These are phyloP conservation scores for Sherardia arvensis DNA, from an alignment of 257 asterid species.

Conservation along the genomic window DNA sequence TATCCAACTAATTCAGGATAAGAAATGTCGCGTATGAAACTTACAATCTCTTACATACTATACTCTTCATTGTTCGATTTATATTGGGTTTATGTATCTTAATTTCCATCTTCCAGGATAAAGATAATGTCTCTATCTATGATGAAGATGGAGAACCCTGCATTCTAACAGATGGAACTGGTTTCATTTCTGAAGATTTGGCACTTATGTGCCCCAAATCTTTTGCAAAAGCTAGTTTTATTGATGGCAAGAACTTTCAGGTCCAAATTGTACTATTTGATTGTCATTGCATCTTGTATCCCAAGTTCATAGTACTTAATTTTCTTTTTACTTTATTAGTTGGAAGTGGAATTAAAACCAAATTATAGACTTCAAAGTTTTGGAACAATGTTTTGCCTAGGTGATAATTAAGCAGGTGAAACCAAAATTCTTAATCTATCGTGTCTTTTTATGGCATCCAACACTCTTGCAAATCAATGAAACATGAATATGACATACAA, in stretches of 20 bases:
- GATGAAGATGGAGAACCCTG: conserved; percentile 57
- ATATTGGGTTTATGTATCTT: neutral
- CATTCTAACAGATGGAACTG: conserved; percentile 86
- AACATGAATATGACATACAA: neutral
- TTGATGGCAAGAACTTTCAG: conserved; percentile 32
- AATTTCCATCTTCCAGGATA: conserved; percentile 34
- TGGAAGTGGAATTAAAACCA: neutral
- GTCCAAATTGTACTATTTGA: conserved; percentile 17
- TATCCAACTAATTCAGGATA: conserved; percentile 44
- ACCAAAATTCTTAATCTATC: neutral
- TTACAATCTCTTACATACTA: conserved; percentile 4
- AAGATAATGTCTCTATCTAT: conserved; percentile 22
- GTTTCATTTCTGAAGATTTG: conserved; percentile 72
- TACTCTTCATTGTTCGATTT: neutral
- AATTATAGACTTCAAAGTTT: neutral
- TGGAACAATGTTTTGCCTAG: neutral
- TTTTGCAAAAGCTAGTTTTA: conserved; percentile 31
- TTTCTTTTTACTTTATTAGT: neutral
- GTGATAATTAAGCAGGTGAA: neutral
- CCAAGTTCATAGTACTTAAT: neutral
- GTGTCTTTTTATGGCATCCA: neutral
- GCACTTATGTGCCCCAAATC: conserved; percentile 57
- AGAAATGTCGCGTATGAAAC: conserved; percentile 45
- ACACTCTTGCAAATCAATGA: neutral
- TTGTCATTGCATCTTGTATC: neutral